These are phyloP conservation scores for Pachysolen tannophilus DNA, from an alignment of 805 yeast species.

Conservation along the genomic window DNA sequence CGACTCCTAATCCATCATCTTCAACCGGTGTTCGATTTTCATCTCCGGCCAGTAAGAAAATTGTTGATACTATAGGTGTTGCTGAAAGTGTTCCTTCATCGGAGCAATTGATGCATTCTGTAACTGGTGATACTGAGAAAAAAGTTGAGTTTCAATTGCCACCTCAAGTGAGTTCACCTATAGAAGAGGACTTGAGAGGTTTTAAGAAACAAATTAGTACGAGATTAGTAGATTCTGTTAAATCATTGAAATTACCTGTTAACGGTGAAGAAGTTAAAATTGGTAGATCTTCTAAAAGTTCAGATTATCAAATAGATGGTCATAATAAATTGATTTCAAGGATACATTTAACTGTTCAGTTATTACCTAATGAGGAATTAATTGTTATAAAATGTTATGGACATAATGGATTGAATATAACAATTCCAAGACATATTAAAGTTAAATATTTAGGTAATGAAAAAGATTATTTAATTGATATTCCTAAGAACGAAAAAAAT, in stretches of 20 bases:
- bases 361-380: constrained; percentile 28
- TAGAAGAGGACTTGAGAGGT: constrained; percentile 1
- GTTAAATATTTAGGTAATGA: constrained; percentile 22
- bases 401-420: constrained; percentile 67
- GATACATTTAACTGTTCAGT: constrained; percentile 48
- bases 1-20: constrained; percentile 11
- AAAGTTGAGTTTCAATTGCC: constrained; percentile 1
- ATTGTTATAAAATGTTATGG: constrained; percentile 67
- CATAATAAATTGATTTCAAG: constrained; percentile 57
- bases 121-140: not conserved
- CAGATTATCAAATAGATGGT: constrained; percentile 41
- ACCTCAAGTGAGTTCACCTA: not conserved
- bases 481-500: constrained; percentile 9
- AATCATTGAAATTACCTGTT: constrained; percentile 30
- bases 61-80: no score
- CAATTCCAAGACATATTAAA: constrained; percentile 42
- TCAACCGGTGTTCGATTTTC: constrained; percentile 3
- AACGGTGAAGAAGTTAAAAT: constrained; percentile 32
- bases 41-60: not conserved
- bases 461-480: constrained; percentile 13
- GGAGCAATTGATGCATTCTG: no score
- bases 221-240: constrained; percentile 31
- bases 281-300: constrained; percentile 63
- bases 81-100: not conserved
- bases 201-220: constrained; percentile 21